Base-by-base conservation (phyloP, 2,329 filamentous ascomycete genomes). In the Ceratocystis ficicola region DNA sequence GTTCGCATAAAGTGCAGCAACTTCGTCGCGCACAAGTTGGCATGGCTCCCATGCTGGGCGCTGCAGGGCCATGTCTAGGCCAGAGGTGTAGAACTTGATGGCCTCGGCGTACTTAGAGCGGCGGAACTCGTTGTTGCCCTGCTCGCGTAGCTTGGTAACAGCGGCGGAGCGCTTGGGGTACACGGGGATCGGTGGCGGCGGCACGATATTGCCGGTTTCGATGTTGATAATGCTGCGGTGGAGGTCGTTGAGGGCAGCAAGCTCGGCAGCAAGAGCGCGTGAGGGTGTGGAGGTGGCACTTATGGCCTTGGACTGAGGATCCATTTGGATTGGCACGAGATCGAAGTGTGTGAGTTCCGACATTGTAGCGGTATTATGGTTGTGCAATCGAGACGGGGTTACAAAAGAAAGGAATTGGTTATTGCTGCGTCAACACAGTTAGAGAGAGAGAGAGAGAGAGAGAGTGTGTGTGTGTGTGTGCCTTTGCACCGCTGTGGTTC, bases 131-230 rank as follows among this genome's bases (percentile, higher is more conserved):
- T 78, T 78, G 79, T 96, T 96, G 72, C 90, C 93, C 66, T 83
- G 83, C 75, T 97, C 94, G 74, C 91, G 89, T 70, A 97, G 86
- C 78, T 97, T 97, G 76, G 81, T 84, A 76, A 99, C 88, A 73
- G 92, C 86, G 44, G 89, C 90, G 70, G 83, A 86, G 73, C 93
- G 90, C 78, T 96, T 96, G 63, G 90, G 92, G 80, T 96, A 95
- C 69, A 96, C 87, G 68, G 92, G 92, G 52, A 95, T 82, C 0
- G 94, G 94, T 0, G 93, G 88, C 4, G 92, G 91, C 0, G 93
- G 93, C 22, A 90, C 79, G 61, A 77, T 81, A 67, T 83, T 81
- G 5, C 87, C 83, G 36, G 78, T 75, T 57, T 84, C 81, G 70
- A 90, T 83, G 8, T 70, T 70, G 71, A 94, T 79, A 68, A 97